These are phyloP conservation scores for Leishmania major DNA, from an alignment of 208 protist genomes.

Conservation along the genomic window DNA sequence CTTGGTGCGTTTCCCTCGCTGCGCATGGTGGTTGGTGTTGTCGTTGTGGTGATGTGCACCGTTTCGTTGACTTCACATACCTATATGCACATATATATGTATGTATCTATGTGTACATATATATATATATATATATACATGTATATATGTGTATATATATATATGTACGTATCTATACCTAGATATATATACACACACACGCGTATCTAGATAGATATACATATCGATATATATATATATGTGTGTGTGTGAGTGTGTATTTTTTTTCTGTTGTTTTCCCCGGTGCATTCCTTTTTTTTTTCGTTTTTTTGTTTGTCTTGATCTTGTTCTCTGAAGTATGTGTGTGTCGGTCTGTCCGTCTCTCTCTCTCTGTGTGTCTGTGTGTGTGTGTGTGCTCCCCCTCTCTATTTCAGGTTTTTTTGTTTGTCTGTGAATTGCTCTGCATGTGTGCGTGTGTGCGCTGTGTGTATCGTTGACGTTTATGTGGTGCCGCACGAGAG, in stretches of 20 bases:
- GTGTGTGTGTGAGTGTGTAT: neutral
- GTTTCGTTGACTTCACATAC: neutral
- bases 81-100: too few relatives aligned
- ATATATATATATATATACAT: neutral
- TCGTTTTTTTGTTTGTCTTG: neutral
- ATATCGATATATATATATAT: too few relatives aligned
- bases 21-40: neutral
- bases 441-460: slow-evolving; percentile 6
- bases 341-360: too few relatives aligned
- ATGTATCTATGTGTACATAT: neutral
- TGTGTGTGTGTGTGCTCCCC: neutral
- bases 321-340: neutral
- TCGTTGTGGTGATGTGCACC: neutral
- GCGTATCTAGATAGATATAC: neutral
- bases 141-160: neutral
- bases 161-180: neutral
- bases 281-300: neutral
- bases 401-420: neutral
- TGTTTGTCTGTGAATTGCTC: neutral
- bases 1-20: neutral
- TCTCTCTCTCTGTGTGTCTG: too few relatives aligned
- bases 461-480: neutral
- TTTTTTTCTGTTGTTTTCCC: neutral
- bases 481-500: neutral
- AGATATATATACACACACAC: neutral